Conservation (phyloP, 2,329 filamentous ascomycete genomes). For the Lasiodiplodia sp. region DNA sequence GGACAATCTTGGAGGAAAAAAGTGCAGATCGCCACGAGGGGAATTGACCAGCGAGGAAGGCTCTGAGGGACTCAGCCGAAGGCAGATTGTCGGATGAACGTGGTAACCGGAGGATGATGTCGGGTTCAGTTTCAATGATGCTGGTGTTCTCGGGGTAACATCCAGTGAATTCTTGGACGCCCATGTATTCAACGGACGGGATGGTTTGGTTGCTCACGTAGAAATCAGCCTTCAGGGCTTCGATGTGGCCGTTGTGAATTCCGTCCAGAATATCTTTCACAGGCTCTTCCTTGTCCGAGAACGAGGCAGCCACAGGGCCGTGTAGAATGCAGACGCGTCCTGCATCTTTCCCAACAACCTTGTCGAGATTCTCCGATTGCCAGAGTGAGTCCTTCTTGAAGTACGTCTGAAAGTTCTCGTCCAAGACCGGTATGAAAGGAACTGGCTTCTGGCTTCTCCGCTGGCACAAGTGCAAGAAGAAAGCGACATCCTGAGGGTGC, state of each 20-base stretch:
- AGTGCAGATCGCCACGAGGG: slow-evolving; percentile 13
- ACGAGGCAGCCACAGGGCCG: slow-evolving; percentile 45
- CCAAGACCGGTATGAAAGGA: slow-evolving; percentile 46
- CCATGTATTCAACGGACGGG: slow-evolving; percentile 34
- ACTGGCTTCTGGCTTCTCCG: slow-evolving; percentile 46
- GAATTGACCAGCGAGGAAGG: neutral
- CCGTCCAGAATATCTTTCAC: slow-evolving; percentile 33
- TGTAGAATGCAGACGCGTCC: slow-evolving; percentile 47
- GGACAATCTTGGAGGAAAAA: neutral
- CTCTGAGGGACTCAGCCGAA: neutral
- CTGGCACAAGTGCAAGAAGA: slow-evolving; percentile 43
- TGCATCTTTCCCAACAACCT: slow-evolving; percentile 45
- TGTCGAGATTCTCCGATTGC: slow-evolving; percentile 49
- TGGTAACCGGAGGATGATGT: neutral
- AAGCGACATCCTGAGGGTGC: slow-evolving; percentile 34
- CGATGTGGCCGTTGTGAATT: slow-evolving; percentile 33
- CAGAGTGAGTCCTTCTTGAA: slow-evolving; percentile 53
- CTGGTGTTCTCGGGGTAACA: neutral
- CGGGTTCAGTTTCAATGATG: neutral
- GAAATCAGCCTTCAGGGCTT: slow-evolving; percentile 31
- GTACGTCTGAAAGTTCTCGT: slow-evolving; percentile 48
- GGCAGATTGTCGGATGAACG: neutral
- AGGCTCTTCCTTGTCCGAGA: slow-evolving; percentile 36
- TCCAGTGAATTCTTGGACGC: slow-evolving; percentile 23
- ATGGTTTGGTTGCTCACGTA: slow-evolving; percentile 26